A percentile compares a stretch with the other conserved stretches of the same genome.
Evolutionary conservation across 176 grass and related monocot species (phyloP).

Genomic region (Eremochloa ophiuroides): DNA sequence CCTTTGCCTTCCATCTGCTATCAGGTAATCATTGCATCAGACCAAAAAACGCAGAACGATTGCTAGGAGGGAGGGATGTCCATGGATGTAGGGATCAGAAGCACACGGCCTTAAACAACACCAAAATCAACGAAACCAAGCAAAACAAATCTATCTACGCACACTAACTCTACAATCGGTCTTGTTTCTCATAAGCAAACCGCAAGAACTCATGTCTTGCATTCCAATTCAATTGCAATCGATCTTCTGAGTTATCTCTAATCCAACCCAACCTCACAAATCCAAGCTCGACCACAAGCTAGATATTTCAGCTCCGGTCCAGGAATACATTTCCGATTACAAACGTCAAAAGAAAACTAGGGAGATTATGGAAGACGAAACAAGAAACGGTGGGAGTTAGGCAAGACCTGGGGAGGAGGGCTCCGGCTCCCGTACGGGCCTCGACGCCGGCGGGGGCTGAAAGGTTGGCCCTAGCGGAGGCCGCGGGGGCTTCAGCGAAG

Average conservation of each 20-base stretch:
- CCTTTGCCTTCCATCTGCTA: slow-evolving; percentile 50
- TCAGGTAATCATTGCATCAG: slow-evolving; percentile 25
- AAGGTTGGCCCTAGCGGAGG: background rate
- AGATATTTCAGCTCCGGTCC: background rate
- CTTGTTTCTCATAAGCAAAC: background rate
- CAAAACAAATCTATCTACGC: background rate
- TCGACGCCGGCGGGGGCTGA: background rate
- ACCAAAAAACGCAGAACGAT: slow-evolving; percentile 2
- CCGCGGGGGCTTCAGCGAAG: slow-evolving; percentile 22
- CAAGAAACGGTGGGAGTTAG: background rate
- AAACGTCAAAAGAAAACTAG: background rate
- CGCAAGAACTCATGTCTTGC: background rate
- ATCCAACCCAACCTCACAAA: slow-evolving; percentile 12
- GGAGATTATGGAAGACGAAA: background rate
- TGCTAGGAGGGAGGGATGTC: background rate
- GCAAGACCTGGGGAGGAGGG: slow-evolving; percentile 27
- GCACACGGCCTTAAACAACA: background rate
- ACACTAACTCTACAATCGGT: background rate
- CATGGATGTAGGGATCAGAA: background rate
- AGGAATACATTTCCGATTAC: background rate
- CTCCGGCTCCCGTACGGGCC: slow-evolving; percentile 2
- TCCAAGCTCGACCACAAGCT: background rate
- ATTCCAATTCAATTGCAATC: background rate
- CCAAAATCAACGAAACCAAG: background rate
- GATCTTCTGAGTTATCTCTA: background rate